These are phyloP conservation scores for Oryza glaberrima DNA, from an alignment of 176 grass and related monocot genomes.

Conservation along the genomic window DNA sequence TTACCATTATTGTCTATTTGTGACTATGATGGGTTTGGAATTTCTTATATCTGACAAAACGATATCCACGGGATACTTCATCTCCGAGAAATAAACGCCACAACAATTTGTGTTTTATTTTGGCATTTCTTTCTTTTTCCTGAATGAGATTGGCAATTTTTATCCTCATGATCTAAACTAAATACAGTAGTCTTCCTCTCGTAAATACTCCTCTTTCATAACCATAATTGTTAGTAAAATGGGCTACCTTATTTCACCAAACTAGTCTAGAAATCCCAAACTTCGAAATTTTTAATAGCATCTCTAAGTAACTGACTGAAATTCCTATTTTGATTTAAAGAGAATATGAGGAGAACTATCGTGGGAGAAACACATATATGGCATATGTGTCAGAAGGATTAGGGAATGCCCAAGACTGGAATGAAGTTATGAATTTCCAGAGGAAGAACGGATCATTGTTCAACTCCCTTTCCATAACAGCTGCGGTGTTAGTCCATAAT, in stretches of 20 bases:
- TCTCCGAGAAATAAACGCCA: too few species aligned
- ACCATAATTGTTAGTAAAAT: too few species aligned
- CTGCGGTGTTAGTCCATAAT: constrained; percentile 45
- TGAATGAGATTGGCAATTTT: too few species aligned
- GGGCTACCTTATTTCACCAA: background rate
- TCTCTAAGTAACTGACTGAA: background rate
- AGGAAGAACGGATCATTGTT: constrained; percentile 66
- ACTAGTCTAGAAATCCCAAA: background rate
- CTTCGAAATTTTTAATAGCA: background rate
- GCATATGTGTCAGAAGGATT: constrained; percentile 69
- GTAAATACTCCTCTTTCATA: too few species aligned
- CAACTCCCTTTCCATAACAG: constrained; percentile 66
- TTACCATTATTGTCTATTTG: too few species aligned
- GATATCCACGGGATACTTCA: too few species aligned
- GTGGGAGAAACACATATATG: constrained; percentile 54
- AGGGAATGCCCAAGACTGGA: constrained; percentile 41
- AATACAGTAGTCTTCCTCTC: too few species aligned
- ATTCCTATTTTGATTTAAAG: constrained; percentile 14
- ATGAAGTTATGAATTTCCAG: constrained; percentile 53
- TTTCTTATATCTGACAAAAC: too few species aligned
- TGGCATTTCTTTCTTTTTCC: too few species aligned
- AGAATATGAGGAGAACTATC: constrained; percentile 8
- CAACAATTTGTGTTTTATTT: too few species aligned
- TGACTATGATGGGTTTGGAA: too few species aligned
- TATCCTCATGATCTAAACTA: too few species aligned